Percentiles rank a stretch among this genome's conserved stretches.
These are phyloP conservation scores for Aureobasidium sp. DNA, from an alignment of 2,329 filamentous ascomycete species.

Conservation along the genomic window DNA sequence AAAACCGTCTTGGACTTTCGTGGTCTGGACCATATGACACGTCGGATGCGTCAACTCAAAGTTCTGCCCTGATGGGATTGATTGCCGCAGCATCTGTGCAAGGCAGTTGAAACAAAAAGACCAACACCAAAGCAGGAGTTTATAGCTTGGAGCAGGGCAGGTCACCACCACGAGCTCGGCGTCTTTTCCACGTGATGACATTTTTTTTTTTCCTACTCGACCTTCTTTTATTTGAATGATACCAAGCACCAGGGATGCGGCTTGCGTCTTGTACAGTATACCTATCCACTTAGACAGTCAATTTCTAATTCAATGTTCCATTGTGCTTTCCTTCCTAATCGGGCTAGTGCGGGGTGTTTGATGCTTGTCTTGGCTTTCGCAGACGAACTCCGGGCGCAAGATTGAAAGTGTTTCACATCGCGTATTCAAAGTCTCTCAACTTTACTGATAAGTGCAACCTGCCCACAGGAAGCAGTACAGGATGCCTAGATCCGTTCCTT, in stretches of 20 bases:
- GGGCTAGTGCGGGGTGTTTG: not conserved
- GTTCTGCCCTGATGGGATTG: constrained; percentile 57
- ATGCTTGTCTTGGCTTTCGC: not conserved
- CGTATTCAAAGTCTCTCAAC: not conserved
- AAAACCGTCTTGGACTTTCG: constrained; percentile 44
- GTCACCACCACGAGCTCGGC: not conserved
- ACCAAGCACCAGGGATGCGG: not conserved
- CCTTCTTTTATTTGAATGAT: not conserved
- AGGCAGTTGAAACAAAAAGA: not conserved
- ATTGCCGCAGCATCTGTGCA: constrained; percentile 44
- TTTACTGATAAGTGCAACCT: not conserved
- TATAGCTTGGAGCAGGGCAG: not conserved
- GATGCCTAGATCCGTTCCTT: constrained; percentile 8
- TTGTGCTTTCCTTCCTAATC: not conserved
- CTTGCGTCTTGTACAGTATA: not conserved
- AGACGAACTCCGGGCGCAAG: not conserved
- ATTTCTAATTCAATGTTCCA: not conserved
- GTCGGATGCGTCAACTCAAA: constrained; percentile 52
- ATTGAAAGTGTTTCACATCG: not conserved
- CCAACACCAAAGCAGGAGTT: not conserved
- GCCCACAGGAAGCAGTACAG: not conserved
- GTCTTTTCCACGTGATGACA: not conserved
- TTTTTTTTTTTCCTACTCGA: not conserved
- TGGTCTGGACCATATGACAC: constrained; percentile 53
- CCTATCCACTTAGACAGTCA: not conserved